phyloP scores from a whole-genome alignment of 768 basidiomycete genomes.

The Psilocybe cyanescens region DNA sequence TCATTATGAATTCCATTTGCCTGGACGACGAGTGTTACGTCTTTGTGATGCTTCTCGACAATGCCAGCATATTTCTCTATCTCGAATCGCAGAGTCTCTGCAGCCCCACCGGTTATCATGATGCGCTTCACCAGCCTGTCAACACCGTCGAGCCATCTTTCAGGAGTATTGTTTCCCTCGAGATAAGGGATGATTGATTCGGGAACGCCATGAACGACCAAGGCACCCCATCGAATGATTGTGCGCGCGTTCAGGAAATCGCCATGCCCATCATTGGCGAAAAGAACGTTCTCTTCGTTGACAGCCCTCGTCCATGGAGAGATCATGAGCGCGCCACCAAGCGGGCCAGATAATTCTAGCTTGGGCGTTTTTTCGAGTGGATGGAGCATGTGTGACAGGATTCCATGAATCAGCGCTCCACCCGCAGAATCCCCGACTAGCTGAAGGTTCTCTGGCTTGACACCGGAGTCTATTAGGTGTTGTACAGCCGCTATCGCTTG shows the following conservation, averaged over 20 bases:
- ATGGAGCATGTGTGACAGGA: constrained; percentile 40
- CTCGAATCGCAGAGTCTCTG: constrained; percentile 32
- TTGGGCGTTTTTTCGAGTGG: constrained; percentile 32
- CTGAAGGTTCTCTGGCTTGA: constrained; percentile 34
- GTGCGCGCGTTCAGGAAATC: constrained; percentile 26
- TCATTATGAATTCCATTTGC: constrained; percentile 25
- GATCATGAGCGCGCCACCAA: constrained; percentile 37
- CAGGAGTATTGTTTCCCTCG: constrained; percentile 27
- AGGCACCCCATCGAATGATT: constrained; percentile 22
- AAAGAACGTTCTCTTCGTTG: constrained; percentile 20
- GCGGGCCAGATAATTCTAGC: constrained; percentile 22
- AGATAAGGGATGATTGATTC: constrained; percentile 23
- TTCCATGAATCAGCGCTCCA: constrained; percentile 36
- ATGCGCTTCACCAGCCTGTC: constrained; percentile 25
- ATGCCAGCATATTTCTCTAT: constrained; percentile 25
- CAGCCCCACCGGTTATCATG: constrained; percentile 31
- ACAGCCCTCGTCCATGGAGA: constrained; percentile 42
- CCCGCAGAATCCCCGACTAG: constrained; percentile 46
- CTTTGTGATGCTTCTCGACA: constrained; percentile 15
- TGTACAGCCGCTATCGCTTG: constrained; percentile 34
- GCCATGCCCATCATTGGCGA: constrained; percentile 16
- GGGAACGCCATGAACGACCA: constrained; percentile 22
- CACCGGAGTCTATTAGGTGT: constrained; percentile 33
- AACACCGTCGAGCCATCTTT: constrained; percentile 32
- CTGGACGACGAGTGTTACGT: constrained; percentile 20